Evolutionary conservation across 352 stramenopile genomes (phyloP), one percentile per base, ranked within the genome.

Genomic region (Saprolegnia parasitica): DNA sequence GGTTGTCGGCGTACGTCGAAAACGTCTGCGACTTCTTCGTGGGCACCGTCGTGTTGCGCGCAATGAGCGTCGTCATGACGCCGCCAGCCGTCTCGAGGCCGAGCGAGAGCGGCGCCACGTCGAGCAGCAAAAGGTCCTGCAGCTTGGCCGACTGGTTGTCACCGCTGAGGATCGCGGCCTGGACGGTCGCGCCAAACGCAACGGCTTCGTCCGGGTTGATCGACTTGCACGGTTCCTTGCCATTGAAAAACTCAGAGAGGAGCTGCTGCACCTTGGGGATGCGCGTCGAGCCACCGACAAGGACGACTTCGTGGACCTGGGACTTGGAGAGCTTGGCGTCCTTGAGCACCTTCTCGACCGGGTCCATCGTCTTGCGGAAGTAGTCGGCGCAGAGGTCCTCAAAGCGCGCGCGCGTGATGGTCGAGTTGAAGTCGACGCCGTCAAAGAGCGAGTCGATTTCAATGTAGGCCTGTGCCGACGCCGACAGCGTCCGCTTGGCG

Each of bases 401-500:
- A 72, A 98, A 97, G 35, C 88, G 72, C 0, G 90, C 89, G 67
- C 93, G 86, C 46, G 91, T 97, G 49, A 98, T 95, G 23, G 83
- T 94, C 24, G 81, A 87, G 81, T 91, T 96, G 76, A 97, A 98
- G 73, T 98, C 93, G 39, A 97, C 82, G 40, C 91, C 91, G 52
- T 98, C 93, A 71, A 89, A 97, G 6, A 98, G 81, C 52, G 83
- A 94, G 73, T 97, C 91, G 65, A 97, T 96, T 67, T 97, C 89
- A 74, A 97, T 90, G 73, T 91, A 84, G 24, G 90, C 89, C 68
- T 94, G 82, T 18, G 87, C 88, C 10, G 84, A 93, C 16, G 77
- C 83, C 21, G 88, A 97, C 29, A 98, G 76, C 40, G 87, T 95
- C 55, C 90, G 83, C 89, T 98, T 98, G 32, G 91, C 93, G 39